Evolutionary conservation across 352 stramenopile genomes (phyloP), one percentile per base, ranked within the genome.

Genomic region (Phytopythium ostracodes): DNA sequence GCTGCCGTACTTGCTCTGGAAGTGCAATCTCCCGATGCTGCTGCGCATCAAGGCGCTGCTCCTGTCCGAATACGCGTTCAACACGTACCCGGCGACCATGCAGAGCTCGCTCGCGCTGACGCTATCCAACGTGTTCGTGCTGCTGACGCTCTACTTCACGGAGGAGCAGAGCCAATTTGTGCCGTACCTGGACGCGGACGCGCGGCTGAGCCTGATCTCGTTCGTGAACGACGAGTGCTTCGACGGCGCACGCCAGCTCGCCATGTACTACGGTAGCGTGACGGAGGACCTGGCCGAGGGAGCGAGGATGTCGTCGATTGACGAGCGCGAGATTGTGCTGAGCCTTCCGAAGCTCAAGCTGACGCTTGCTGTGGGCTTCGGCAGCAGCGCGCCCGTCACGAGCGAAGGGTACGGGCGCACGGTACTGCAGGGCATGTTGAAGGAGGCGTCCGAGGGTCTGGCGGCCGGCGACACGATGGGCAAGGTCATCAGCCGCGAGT

Each of bases 41-140:
- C 81, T 97, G 59, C 87, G 88, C 61, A 75, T 87, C 68, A 92
- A 98, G 61, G 88, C 85, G 36, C 62, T 96, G 20, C 64, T 91
- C 31, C 77, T 85, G 20, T 87, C 88, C 62, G 90, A 97, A 67
- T 94, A 85, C 58, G 92, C 92, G 54, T 99, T 98, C 73, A 98
- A 99, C 79, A 89, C 97, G 44, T 99, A 94, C 80, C 97, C 96
- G 27, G 89, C 96, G 42, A 99, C 96, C 8, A 64, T 81, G 0
- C 70, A 74, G 55, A 98, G 92, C 58, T 99, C 95, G 38, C 67
- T 87, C 14, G 76, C 97, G 62, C 75, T 99, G 38, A 96, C 99
- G 71, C 63, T 96, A n/a, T 84, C 86, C 22, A 97, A 98, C 67
- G 27, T 87, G 4, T 88, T 96, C 56, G 49, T 98, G 54, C 64